These are phyloP conservation scores for Fusarium aywerte DNA, from an alignment of 2,329 filamentous ascomycete species.

Conservation along the genomic window DNA sequence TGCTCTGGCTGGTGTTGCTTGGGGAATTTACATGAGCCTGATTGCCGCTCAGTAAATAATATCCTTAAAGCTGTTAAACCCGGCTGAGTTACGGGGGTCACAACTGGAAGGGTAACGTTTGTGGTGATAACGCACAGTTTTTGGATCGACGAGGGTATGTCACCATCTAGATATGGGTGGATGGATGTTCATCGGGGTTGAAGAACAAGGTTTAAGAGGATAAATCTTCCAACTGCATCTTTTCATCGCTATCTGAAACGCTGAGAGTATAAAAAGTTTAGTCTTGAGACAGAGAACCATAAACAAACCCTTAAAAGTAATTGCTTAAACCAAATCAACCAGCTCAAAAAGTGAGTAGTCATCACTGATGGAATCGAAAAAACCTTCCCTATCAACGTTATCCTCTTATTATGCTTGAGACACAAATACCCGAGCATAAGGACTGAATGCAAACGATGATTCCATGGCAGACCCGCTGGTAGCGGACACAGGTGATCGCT, in stretches of 20 bases:
- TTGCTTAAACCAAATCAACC: neutral
- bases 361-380: constrained; percentile 11
- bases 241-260: constrained; percentile 15
- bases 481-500: neutral
- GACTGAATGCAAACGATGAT: neutral
- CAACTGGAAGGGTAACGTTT: neutral
- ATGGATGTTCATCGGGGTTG: neutral
- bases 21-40: constrained; percentile 81
- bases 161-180: neutral
- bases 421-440: neutral
- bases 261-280: neutral
- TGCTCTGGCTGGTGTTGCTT: constrained; percentile 76
- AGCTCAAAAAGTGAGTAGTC: neutral
- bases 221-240: neutral
- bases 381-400: neutral
- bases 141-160: neutral
- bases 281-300: neutral
- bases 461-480: neutral
- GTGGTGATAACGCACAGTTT: neutral
- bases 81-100: neutral
- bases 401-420: neutral
- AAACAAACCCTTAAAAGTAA: neutral
- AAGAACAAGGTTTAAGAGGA: neutral
- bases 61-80: neutral
- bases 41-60: constrained; percentile 53